Conservation (phyloP, 345 rosid species). For the Citrus inodora region DNA sequence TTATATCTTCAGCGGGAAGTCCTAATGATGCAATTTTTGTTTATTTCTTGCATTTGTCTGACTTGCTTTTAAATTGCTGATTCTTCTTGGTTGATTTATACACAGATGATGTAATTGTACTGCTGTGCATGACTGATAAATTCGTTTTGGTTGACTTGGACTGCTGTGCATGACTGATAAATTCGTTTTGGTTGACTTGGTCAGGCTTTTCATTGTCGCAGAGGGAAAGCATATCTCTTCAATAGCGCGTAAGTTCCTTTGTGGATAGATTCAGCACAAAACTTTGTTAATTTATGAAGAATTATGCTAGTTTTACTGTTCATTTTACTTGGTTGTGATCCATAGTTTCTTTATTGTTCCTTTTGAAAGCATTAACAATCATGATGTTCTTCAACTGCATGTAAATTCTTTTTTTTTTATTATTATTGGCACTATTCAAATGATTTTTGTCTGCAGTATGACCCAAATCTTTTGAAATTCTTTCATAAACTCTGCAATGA, state of each 20-base stretch:
- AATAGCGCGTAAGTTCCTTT: constrained; percentile 45
- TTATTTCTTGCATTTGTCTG: neutral
- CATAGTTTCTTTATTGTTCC: neutral
- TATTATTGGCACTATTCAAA: neutral
- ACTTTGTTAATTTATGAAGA: neutral
- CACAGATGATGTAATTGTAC: neutral
- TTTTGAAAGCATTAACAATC: neutral
- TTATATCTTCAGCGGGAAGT: neutral
- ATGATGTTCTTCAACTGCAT: neutral
- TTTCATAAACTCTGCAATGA: neutral
- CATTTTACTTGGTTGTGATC: neutral
- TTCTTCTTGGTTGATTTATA: neutral
- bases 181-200: constrained; percentile 11
- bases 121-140: neutral
- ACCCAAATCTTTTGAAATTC: neutral
- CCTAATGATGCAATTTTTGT: neutral
- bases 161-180: neutral
- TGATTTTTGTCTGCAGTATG: neutral
- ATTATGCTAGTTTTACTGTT: neutral
- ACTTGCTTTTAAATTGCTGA: neutral
- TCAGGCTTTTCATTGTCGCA: constrained; percentile 67
- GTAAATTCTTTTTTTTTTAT: neutral
- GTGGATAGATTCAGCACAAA: neutral
- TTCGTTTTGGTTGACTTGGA: constrained; percentile 12
- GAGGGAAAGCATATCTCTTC: constrained; percentile 85